Percentiles rank a stretch among this genome's conserved stretches.
Evolutionary conservation across 1,139 yeast species (phyloP).

Genomic region (Ogataea hybrid): DNA sequence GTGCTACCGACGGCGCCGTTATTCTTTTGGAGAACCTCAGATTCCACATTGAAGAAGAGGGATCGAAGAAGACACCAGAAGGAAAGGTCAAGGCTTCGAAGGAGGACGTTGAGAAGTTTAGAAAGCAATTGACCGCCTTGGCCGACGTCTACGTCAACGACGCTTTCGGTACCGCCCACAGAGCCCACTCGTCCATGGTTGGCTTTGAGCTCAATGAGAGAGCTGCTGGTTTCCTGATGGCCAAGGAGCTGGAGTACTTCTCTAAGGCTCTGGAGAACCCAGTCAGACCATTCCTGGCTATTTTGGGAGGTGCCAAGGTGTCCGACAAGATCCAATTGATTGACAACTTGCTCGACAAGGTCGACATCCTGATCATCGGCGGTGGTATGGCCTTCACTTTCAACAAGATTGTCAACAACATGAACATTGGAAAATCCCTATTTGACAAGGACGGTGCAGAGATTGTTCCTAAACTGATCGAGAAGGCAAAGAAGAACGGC

Average conservation of each 20-base stretch:
- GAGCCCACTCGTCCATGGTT: slow-evolving; percentile 99
- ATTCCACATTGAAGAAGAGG: slow-evolving; percentile 96
- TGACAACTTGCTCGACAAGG: slow-evolving; percentile 95
- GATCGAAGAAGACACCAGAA: slow-evolving; percentile 78
- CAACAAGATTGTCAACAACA: slow-evolving; percentile 84
- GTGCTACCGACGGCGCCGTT: slow-evolving; percentile 67
- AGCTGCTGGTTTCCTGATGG: slow-evolving; percentile 97
- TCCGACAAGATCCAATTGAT: slow-evolving; percentile 96
- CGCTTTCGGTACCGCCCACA: slow-evolving; percentile 98
- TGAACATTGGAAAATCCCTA: slow-evolving; percentile 85
- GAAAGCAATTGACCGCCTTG: slow-evolving; percentile 78
- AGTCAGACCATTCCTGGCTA: slow-evolving; percentile 94
- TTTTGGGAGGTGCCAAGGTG: slow-evolving; percentile 98
- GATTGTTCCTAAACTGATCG: slow-evolving; percentile 84
- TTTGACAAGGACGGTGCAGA: slow-evolving; percentile 92
- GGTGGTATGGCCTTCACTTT: slow-evolving; percentile 99
- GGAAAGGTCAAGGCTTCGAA: slow-evolving; percentile 91
- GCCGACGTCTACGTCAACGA: slow-evolving; percentile 97
- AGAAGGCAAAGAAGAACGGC: slow-evolving; percentile 91
- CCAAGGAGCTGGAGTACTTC: slow-evolving; percentile 93
- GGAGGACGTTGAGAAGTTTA: slow-evolving; percentile 79
- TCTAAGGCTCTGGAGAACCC: slow-evolving; percentile 98
- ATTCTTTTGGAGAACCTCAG: slow-evolving; percentile 93
- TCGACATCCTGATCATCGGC: slow-evolving; percentile 86
- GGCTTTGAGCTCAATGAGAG: slow-evolving; percentile 90